These are phyloP conservation scores for Setaria italica DNA, from an alignment of 202 grass and related monocot genomes.

Conservation along the genomic window DNA sequence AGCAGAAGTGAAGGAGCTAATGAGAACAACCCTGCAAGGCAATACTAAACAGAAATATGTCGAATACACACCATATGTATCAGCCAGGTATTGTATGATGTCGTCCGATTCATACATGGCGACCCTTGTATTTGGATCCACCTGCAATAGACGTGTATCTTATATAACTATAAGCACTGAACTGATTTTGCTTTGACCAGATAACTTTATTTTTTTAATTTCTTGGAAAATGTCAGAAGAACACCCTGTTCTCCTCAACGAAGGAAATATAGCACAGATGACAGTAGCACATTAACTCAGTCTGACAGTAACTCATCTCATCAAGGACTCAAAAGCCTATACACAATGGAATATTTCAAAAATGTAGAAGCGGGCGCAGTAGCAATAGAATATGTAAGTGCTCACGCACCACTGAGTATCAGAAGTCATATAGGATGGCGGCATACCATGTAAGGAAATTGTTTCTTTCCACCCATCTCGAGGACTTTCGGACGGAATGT, in stretches of 20 bases:
- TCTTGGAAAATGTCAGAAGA: background rate
- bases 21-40: background rate
- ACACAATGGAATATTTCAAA: background rate
- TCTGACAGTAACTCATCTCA: background rate
- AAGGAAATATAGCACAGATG: background rate
- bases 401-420: background rate
- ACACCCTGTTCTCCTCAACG: background rate
- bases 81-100: slow-evolving; percentile 88
- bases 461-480: slow-evolving; percentile 92
- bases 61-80: slow-evolving; percentile 70
- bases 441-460: slow-evolving; percentile 96
- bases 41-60: background rate
- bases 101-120: slow-evolving; percentile 96
- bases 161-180: background rate
- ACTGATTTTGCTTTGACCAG: background rate
- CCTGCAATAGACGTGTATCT: slow-evolving; percentile 53
- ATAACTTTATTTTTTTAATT: background rate
- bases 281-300: background rate
- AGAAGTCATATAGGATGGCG: slow-evolving; percentile 4
- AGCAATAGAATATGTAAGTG: background rate
- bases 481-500: slow-evolving; percentile 85
- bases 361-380: background rate
- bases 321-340: background rate
- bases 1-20: slow-evolving; percentile 28
- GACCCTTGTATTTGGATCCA: slow-evolving; percentile 93